Evolutionary conservation across 768 basidiomycete genomes (phyloP).

Genomic region (Boletus edulis): DNA sequence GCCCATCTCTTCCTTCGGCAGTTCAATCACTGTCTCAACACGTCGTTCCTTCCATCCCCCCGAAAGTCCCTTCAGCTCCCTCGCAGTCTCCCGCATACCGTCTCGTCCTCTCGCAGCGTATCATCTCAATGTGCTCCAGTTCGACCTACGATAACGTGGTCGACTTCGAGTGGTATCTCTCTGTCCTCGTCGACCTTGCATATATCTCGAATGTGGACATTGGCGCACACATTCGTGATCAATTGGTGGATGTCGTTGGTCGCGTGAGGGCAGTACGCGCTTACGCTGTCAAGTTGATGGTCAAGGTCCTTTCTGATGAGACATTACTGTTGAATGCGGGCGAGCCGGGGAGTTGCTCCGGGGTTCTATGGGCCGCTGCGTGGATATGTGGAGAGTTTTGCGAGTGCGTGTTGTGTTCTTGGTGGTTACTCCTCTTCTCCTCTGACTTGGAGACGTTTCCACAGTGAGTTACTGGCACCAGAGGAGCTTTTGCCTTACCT

Average conservation of each 20-base stretch:
- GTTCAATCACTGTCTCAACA: conserved; percentile 51
- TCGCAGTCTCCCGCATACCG: conserved; percentile 84
- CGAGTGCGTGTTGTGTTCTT: conserved; percentile 53
- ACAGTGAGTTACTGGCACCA: conserved; percentile 76
- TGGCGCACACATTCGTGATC: conserved; percentile 74
- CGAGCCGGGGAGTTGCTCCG: conserved; percentile 74
- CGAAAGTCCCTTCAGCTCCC: conserved; percentile 44
- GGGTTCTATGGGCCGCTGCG: conserved; percentile 90
- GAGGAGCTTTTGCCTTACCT: conserved; percentile 72
- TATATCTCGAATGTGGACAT: conserved; percentile 83
- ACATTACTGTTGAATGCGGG: conserved; percentile 63
- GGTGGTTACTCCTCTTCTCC: not conserved
- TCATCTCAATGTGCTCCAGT: conserved; percentile 83
- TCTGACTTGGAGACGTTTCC: conserved; percentile 6
- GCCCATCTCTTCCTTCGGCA: conserved; percentile 56
- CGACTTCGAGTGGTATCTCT: conserved; percentile 98
- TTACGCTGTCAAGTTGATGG: conserved; percentile 84
- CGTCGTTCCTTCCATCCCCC: conserved; percentile 39
- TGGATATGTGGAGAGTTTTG: conserved; percentile 97
- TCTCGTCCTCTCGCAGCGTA: conserved; percentile 72
- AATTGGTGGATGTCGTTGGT: conserved; percentile 83
- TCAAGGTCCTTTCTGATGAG: conserved; percentile 77
- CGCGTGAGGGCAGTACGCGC: conserved; percentile 73
- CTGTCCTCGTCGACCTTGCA: conserved; percentile 88
- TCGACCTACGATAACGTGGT: conserved; percentile 82